phyloP scores from a whole-genome alignment of 2,329 filamentous ascomycete genomes.

The Waltergamsia citrina region DNA sequence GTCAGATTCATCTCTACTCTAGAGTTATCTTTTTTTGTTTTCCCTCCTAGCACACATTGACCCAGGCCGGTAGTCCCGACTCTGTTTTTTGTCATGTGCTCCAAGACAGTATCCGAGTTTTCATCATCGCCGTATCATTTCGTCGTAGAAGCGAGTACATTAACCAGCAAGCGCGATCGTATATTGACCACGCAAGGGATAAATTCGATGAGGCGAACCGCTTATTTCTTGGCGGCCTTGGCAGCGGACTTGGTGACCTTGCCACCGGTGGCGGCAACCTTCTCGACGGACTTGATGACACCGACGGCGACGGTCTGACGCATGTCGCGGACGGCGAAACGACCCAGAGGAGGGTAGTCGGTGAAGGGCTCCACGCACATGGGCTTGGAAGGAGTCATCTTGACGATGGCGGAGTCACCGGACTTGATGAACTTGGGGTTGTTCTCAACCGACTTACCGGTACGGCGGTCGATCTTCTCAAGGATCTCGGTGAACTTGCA shows the following conservation, averaged over 20 bases:
- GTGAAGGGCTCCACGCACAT: conserved; percentile 99
- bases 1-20: conserved; percentile 23
- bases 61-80: background rate
- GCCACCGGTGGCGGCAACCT: conserved; percentile 44
- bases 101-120: conserved; percentile 26
- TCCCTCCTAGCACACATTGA: conserved; percentile 36
- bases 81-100: conserved; percentile 25
- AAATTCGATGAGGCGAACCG: conserved; percentile 11
- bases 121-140: conserved; percentile 34
- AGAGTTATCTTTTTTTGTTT: conserved; percentile 39
- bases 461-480: conserved; percentile 99
- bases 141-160: conserved; percentile 35
- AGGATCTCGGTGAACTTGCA: conserved; percentile 99
- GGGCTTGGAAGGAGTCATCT: conserved; percentile 99
- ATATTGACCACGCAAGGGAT: conserved; percentile 13
- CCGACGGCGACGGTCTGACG: conserved; percentile 81
- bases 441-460: conserved; percentile 91
- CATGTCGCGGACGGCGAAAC: conserved; percentile 99
- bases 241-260: conserved; percentile 67
- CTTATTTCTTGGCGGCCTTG: conserved; percentile 70
- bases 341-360: conserved; percentile 97
- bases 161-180: conserved; percentile 15
- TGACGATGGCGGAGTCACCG: conserved; percentile 99
- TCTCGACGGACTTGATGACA: conserved; percentile 85
- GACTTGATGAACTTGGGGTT: conserved; percentile 99